phyloP scores from a whole-genome alignment of 2,329 filamentous ascomycete species.

The Curvularia sp. region DNA sequence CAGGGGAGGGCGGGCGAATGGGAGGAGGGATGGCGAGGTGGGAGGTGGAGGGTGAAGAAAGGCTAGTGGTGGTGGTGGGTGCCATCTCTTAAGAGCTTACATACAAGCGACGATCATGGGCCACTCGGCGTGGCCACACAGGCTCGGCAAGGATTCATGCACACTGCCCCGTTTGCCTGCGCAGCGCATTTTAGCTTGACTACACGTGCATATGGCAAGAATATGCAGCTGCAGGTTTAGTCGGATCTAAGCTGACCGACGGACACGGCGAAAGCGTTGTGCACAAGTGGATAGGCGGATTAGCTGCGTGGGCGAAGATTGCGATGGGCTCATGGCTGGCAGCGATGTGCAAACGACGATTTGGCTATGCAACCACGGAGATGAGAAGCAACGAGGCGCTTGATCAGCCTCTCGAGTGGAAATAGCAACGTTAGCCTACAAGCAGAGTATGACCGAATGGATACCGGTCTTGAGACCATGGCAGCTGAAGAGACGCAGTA shows the following conservation, averaged over 20 bases:
- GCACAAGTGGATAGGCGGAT: conserved; percentile 47
- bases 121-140: conserved; percentile 47
- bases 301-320: conserved; percentile 39
- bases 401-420: conserved; percentile 37
- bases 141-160: conserved; percentile 46
- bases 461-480: conserved; percentile 22
- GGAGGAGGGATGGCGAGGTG: conserved; percentile 54
- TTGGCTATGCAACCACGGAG: conserved; percentile 43
- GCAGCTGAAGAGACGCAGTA: conserved; percentile 41
- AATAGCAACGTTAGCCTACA: conserved; percentile 37
- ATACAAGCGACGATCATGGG: conserved; percentile 45
- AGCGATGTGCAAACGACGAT: conserved; percentile 24
- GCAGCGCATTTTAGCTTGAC: conserved; percentile 48
- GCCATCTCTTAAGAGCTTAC: conserved; percentile 49
- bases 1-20: conserved; percentile 52
- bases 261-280: conserved; percentile 40
- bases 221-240: conserved; percentile 47
- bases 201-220: conserved; percentile 49
- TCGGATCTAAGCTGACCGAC: conserved; percentile 50
- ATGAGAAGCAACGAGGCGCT: conserved; percentile 42
- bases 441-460: conserved; percentile 23
- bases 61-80: conserved; percentile 49
- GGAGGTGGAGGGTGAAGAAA: conserved; percentile 52
- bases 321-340: conserved; percentile 42
- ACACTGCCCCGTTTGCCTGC: conserved; percentile 51